These are phyloP conservation scores for Ophiosphaerella korrae DNA, from an alignment of 2,329 filamentous ascomycete species.

Conservation along the genomic window DNA sequence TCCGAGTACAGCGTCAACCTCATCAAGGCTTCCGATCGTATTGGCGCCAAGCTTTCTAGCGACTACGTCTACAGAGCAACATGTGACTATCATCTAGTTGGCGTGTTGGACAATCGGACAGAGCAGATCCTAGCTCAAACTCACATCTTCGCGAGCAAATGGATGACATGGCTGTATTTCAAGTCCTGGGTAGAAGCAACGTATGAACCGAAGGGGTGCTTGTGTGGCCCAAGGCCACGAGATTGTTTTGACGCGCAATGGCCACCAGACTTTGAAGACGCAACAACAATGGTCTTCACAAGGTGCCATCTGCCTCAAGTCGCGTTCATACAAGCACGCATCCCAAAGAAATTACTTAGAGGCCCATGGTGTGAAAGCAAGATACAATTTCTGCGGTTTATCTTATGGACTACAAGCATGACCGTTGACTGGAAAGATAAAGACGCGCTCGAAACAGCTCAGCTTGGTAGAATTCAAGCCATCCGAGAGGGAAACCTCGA, in stretches of 20 bases:
- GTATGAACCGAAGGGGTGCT: conserved; percentile 29
- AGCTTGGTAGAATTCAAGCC: conserved; percentile 30
- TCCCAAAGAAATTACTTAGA: conserved; percentile 35
- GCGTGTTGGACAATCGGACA: conserved; percentile 9
- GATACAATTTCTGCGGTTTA: conserved; percentile 36
- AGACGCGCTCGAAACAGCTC: conserved; percentile 9
- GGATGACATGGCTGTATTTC: conserved; percentile 45
- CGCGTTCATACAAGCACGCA: conserved; percentile 33
- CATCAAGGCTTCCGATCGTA: conserved; percentile 45
- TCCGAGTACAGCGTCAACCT: conserved; percentile 51
- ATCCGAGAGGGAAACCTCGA: conserved; percentile 34
- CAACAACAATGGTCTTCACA: conserved; percentile 35
- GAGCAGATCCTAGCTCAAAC: conserved; percentile 27
- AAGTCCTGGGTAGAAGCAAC: conserved; percentile 24
- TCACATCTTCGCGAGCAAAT: conserved; percentile 32
- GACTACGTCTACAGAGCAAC: conserved; percentile 27
- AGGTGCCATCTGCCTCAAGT: conserved; percentile 33
- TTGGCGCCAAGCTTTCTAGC: conserved; percentile 43
- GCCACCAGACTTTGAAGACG: conserved; percentile 37
- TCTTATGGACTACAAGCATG: conserved; percentile 39
- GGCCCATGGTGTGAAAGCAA: conserved; percentile 36
- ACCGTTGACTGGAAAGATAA: conserved; percentile 37
- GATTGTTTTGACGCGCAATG: conserved; percentile 38
- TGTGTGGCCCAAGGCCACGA: conserved; percentile 30
- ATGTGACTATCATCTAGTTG: conserved; percentile 32